Evolutionary conservation across 805 yeast species (phyloP), one percentile per base, ranked within the genome.

Genomic region (Wickerhamomyces ciferrii): DNA sequence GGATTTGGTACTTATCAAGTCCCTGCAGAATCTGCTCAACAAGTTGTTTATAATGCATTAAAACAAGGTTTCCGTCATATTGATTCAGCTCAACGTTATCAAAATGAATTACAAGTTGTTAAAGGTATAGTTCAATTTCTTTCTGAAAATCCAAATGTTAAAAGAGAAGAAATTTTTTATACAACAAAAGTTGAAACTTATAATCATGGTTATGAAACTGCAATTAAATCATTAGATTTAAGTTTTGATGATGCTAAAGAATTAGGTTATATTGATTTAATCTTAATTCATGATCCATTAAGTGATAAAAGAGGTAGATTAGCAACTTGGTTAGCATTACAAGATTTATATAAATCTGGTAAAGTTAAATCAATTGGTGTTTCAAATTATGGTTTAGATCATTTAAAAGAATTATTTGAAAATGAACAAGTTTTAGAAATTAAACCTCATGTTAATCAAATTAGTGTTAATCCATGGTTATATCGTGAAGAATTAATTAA

Each of bases 41-140:
- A 23, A 5, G 7, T 39, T 8, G 83, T 81, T 15, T 69, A 70
- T 52, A 69, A 73, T 34, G 90, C 89, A 8, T 66, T 83, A 46
- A 69, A 77, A 57, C 69, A 70, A 14, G 89, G 88, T n/a, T 84
- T 81, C 62, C 72, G 81, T 48, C 87, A 80, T 60, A 80, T 84
- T 52, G 91, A 84, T 62, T 78, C 88, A 14, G 90, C 90, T 4
- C 75, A 75, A 53, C 69, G 74, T 45, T 84, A 84, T 60, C 75
- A 74, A 4, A 83, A 83, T 61, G 92, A 86, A 61, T 69, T 61
- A 18, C 81, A 76, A 52, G 84, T 84, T 18, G 90, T 92, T 31
- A 70, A 71, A 43, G 91, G 71, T 7, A 58, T 79, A 46, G 66
- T 70, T 47, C 75, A 75, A 50, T 57, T 76, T 44, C 66, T 76